A percentile compares a stretch with the other conserved stretches of the same genome.
phyloP scores from a whole-genome alignment of 495 filamentous ascomycete species.

The Annulohypoxylon maeteangense region DNA sequence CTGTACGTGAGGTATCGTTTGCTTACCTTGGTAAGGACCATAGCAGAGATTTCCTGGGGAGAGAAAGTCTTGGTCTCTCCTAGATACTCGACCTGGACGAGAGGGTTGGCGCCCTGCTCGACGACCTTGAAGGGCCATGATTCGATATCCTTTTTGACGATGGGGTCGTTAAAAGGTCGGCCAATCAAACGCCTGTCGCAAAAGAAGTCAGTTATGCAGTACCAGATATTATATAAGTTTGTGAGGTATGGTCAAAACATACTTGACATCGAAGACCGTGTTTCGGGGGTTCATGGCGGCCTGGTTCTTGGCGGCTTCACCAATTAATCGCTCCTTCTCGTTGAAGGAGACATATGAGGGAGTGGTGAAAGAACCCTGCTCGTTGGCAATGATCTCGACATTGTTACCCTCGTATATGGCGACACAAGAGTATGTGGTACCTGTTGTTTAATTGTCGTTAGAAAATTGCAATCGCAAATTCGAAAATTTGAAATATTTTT shows the following conservation, averaged over 20 bases:
- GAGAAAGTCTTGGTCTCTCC: slow-evolving; percentile 95
- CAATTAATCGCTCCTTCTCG: slow-evolving; percentile 96
- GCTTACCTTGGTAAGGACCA: slow-evolving; percentile 87
- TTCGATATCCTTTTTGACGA: slow-evolving; percentile 97
- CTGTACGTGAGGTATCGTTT: slow-evolving; percentile 4
- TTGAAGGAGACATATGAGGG: slow-evolving; percentile 99
- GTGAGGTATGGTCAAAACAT: slow-evolving; percentile 42
- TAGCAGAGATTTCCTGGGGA: slow-evolving; percentile 96
- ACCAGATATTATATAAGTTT: not conserved
- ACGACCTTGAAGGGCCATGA: slow-evolving; percentile 98
- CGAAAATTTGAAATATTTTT: slow-evolving; percentile 16
- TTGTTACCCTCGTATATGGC: slow-evolving; percentile 99
- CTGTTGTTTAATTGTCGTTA: slow-evolving; percentile 56
- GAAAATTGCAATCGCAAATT: slow-evolving; percentile 19
- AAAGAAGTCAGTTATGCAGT: slow-evolving; percentile 43
- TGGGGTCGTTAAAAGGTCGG: slow-evolving; percentile 91
- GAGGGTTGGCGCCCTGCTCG: slow-evolving; percentile 87
- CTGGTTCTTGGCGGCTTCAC: slow-evolving; percentile 99
- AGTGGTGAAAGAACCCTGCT: slow-evolving; percentile 98
- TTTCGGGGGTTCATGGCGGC: slow-evolving; percentile 98
- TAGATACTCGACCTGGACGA: slow-evolving; percentile 96
- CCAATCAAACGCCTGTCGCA: slow-evolving; percentile 84
- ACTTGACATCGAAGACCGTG: slow-evolving; percentile 99
- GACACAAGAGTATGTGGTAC: slow-evolving; percentile 99
- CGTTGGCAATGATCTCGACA: slow-evolving; percentile 99